Base-by-base conservation (phyloP, 139 green algal species). In the Zygnema cylindricum region DNA sequence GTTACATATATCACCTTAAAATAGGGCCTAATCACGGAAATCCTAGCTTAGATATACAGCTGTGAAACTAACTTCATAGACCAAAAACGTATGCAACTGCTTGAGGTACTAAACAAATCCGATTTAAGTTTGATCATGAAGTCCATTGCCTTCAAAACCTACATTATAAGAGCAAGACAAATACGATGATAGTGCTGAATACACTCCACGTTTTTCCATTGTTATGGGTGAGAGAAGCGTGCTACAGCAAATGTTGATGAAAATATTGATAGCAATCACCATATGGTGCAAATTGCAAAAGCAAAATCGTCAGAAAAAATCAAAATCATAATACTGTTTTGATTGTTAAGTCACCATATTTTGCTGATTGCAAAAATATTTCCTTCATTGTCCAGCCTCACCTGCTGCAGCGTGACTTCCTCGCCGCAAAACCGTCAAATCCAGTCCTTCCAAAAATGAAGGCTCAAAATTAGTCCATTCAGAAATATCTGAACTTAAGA, bases 391-490 rank as follows among this genome's bases (percentile, higher is more conserved):
- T 79, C 38, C 36, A 79, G 11, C 71, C 71, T 79, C 71, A 84
- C 77, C 77, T 84, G 77, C 77, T 39, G 77, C 55, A 16, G 77
- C 77, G 3, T 84, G 77, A 16, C 71, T 79, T 54, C 71, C 71
- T 16, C 71, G 36, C 71, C 21, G 71, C 71, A 79, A 16, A 16
- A 11, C 38, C 11, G 11, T 16, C 36, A 16, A 7, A 3, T 79
- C 71, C 7, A 84, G 25, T 35, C 35, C 77, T 7, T 84, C 77
- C 3, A 41, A 2, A 84, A 84, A 7, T 2, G 77, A 69, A 22
- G 77, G 11, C 25, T 23, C 2, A 7, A 41, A 49, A 84, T 23
- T 2, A 32, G 3, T 33, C 77, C 77, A 84, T 25, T 35, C 33
- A 2, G 2, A 23, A 2, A 69, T 54, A 3, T 39, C 3, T 7